phyloP scores from a whole-genome alignment of 345 rosid genomes.

The Eucalyptus caleyi region DNA sequence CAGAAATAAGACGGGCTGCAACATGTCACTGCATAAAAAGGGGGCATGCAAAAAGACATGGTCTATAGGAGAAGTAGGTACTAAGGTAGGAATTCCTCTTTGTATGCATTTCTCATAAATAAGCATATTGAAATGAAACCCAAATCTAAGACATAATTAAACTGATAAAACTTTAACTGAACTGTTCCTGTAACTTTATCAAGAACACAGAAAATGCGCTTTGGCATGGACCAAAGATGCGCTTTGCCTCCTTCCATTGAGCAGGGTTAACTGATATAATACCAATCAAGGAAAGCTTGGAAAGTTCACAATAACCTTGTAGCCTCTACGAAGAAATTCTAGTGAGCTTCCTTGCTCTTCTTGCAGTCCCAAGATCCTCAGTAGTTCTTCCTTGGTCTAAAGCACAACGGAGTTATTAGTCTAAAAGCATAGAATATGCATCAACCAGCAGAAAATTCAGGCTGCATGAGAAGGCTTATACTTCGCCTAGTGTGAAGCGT shows the following conservation, averaged over 20 bases:
- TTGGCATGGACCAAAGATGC: not conserved
- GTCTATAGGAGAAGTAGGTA: not conserved
- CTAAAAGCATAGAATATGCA: not conserved
- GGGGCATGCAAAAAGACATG: not conserved
- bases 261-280: not conserved
- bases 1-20: not conserved
- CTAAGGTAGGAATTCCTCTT: not conserved
- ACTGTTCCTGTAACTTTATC: not conserved
- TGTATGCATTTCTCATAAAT: not conserved
- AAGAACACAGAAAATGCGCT: not conserved
- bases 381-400: slow-evolving; percentile 86
- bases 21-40: not conserved
- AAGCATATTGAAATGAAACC: not conserved
- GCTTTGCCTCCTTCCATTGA: not conserved
- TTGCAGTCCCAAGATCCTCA: slow-evolving; percentile 80
- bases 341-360: slow-evolving; percentile 92
- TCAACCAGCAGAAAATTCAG: not conserved
- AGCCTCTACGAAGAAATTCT: slow-evolving; percentile 85
- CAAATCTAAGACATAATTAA: not conserved
- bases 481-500: slow-evolving; percentile 90
- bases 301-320: slow-evolving; percentile 37
- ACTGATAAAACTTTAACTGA: not conserved
- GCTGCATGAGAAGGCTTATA: slow-evolving; percentile 6
- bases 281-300: not conserved
- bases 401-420: slow-evolving; percentile 2